A percentile compares a stretch with the other conserved stretches of the same genome.
These are phyloP conservation scores for Incumbomyces delicatus DNA, from an alignment of 2,329 filamentous ascomycete genomes.

Conservation along the genomic window DNA sequence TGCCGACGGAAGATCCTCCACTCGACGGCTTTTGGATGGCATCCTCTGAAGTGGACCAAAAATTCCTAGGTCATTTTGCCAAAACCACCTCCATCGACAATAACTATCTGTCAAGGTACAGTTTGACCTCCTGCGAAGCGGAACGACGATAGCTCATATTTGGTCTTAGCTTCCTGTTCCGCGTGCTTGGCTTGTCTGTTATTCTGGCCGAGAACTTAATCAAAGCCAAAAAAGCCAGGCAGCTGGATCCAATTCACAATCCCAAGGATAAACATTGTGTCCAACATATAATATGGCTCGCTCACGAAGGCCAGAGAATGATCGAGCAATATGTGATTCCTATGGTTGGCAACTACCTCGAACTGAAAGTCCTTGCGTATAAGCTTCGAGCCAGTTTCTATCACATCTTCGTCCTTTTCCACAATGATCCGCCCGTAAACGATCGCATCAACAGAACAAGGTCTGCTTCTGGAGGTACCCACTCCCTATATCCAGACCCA, in stretches of 20 bases:
- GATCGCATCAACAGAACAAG: constrained; percentile 28
- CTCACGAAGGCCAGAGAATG: constrained; percentile 79
- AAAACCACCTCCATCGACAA: constrained; percentile 68
- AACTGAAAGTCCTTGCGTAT: constrained; percentile 79
- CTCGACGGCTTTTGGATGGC: constrained; percentile 58
- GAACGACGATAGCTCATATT: not conserved
- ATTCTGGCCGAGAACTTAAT: constrained; percentile 77
- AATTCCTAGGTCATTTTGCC: constrained; percentile 85
- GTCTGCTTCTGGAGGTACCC: constrained; percentile 11
- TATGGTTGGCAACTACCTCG: constrained; percentile 65
- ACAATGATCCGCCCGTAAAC: constrained; percentile 75
- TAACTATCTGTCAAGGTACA: constrained; percentile 57
- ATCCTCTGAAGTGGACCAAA: constrained; percentile 93
- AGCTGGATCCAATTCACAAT: constrained; percentile 66
- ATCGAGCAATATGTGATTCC: constrained; percentile 79
- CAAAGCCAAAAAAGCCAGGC: constrained; percentile 70
- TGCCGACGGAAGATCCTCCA: constrained; percentile 24
- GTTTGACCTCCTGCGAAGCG: not conserved
- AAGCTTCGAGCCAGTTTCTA: constrained; percentile 92
- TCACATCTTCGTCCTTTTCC: constrained; percentile 92
- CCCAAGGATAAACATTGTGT: constrained; percentile 68
- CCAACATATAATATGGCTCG: constrained; percentile 89
- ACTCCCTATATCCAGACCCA: constrained; percentile 18
- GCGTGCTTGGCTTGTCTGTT: constrained; percentile 81
- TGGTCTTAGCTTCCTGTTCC: constrained; percentile 59